Conservation (phyloP, 2,329 filamentous ascomycete genomes). For the Byssoonygena ceratinophila region DNA sequence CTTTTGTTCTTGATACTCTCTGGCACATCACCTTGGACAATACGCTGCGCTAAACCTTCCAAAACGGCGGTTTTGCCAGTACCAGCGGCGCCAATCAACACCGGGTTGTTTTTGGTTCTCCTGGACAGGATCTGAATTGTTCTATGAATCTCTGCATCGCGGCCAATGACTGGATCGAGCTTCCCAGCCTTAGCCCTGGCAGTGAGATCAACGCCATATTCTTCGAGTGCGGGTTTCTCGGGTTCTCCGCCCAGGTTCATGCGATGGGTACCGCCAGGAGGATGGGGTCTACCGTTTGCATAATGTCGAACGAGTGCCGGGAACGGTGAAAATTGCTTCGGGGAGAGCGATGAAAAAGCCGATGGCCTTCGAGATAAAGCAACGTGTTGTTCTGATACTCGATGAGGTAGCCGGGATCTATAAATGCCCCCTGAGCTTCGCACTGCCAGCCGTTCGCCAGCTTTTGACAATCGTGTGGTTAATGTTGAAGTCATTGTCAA, state of each 20-base stretch:
- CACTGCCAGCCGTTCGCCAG: background rate
- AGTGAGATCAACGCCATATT: constrained; percentile 85
- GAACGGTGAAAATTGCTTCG: constrained; percentile 9
- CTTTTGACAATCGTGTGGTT: constrained; percentile 1
- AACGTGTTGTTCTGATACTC: background rate
- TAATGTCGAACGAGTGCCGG: constrained; percentile 30
- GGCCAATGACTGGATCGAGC: constrained; percentile 88
- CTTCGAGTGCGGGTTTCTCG: constrained; percentile 78
- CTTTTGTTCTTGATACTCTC: constrained; percentile 93
- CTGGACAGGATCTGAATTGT: constrained; percentile 90
- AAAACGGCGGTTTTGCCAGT: constrained; percentile 91
- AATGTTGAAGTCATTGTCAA: constrained; percentile 1
- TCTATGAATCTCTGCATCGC: constrained; percentile 81
- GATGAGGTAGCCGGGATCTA: background rate
- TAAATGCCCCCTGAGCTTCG: constrained; percentile 1
- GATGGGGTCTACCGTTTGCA: constrained; percentile 61
- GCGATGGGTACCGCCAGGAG: constrained; percentile 81
- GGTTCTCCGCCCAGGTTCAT: constrained; percentile 73
- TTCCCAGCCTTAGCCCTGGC: constrained; percentile 76
- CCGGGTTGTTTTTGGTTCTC: constrained; percentile 90
- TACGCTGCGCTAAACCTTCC: constrained; percentile 79
- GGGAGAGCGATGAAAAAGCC: background rate
- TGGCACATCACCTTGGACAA: constrained; percentile 84
- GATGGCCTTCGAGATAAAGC: background rate
- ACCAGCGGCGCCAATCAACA: constrained; percentile 82